phyloP scores from a whole-genome alignment of 2,329 filamentous ascomycete species.

The Aspergillus vadensis region DNA sequence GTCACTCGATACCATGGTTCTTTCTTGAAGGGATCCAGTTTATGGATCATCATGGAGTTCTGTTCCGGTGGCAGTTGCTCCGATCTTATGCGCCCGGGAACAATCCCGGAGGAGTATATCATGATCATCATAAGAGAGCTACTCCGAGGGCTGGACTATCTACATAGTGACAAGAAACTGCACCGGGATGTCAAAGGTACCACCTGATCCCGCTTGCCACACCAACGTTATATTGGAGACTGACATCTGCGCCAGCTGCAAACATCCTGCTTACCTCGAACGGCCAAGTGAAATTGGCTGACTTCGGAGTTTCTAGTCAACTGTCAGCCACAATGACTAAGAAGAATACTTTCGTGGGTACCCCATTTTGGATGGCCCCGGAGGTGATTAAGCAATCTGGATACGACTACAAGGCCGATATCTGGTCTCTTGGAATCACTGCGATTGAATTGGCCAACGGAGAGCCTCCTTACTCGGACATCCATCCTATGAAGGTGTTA shows the following conservation, averaged over 20 bases:
- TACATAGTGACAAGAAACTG: conserved; percentile 93
- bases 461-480: conserved; percentile 92
- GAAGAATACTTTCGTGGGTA: conserved; percentile 98
- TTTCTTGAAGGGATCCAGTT: conserved; percentile 89
- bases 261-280: conserved; percentile 87
- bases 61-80: conserved; percentile 96
- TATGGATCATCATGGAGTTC: conserved; percentile 99
- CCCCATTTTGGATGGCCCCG: conserved; percentile 98
- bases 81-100: conserved; percentile 90
- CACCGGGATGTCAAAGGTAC: conserved; percentile 94
- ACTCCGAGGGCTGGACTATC: conserved; percentile 84
- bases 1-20: conserved; percentile 98
- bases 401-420: conserved; percentile 96
- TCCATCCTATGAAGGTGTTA: conserved; percentile 97
- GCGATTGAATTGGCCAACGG: conserved; percentile 88
- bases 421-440: conserved; percentile 95
- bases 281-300: conserved; percentile 94
- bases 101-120: conserved; percentile 93
- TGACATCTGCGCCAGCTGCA: conserved; percentile 64
- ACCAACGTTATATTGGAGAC: not conserved
- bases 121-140: conserved; percentile 92
- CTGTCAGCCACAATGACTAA: conserved; percentile 98
- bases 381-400: conserved; percentile 98
- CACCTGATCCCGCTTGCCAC: not conserved
- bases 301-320: conserved; percentile 96